A percentile compares a stretch with the other conserved stretches of the same genome.
Evolutionary conservation across 2,329 filamentous ascomycete genomes (phyloP).

Genomic region (Trichoderma koningiopsis): DNA sequence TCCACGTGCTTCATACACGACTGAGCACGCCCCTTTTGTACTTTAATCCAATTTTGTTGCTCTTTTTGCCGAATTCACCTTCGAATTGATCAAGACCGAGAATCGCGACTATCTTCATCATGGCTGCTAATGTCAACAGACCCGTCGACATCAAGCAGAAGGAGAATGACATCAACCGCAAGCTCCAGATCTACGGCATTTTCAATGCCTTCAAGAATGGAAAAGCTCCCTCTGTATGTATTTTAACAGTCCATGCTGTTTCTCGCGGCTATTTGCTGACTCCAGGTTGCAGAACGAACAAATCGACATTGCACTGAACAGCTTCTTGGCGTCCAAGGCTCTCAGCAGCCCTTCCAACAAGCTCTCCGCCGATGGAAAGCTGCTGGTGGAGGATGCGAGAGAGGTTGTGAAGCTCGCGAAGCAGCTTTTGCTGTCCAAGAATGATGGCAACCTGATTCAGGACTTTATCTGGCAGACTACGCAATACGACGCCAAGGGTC

Average conservation of each 20-base stretch:
- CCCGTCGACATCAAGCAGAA: constrained; percentile 74
- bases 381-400: constrained; percentile 75
- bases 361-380: constrained; percentile 79
- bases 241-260: no score
- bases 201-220: constrained; percentile 80
- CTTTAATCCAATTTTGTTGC: neutral
- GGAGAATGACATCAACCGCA: constrained; percentile 86
- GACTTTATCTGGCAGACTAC: constrained; percentile 97
- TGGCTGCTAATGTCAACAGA: constrained; percentile 63
- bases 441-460: constrained; percentile 89
- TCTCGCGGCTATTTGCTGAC: neutral
- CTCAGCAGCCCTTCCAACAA: constrained; percentile 71
- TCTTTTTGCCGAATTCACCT: neutral
- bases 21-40: neutral
- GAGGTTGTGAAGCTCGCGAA: constrained; percentile 84
- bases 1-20: neutral
- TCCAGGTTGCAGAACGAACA: constrained; percentile 72
- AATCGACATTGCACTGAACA: constrained; percentile 93
- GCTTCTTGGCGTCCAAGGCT: constrained; percentile 71
- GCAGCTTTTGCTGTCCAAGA: constrained; percentile 85
- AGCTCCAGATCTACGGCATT: constrained; percentile 95
- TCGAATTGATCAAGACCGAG: neutral
- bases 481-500: constrained; percentile 66
- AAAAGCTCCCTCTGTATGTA: constrained; percentile 83
- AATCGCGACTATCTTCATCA: constrained; percentile 29